Percentiles rank a stretch among this genome's conserved stretches.
These are phyloP conservation scores for Globisporangium recalcitrans DNA, from an alignment of 352 stramenopile genomes.

Conservation along the genomic window DNA sequence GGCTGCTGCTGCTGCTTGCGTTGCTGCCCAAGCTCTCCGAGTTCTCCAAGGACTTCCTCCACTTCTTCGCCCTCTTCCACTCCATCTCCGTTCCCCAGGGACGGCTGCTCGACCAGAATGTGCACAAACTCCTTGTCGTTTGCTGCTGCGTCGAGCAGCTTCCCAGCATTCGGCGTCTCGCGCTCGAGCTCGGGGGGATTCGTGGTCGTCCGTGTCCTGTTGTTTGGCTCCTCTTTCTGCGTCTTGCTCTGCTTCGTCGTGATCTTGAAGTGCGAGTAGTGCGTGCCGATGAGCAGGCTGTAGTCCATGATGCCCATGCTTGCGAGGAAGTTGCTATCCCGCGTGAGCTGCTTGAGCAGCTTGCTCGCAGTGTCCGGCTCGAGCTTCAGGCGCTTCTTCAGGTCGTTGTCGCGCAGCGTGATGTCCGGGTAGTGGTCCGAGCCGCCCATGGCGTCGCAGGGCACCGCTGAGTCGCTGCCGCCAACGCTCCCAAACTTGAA, in stretches of 20 bases:
- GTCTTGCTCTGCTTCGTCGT: constrained; percentile 23
- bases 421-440: constrained; percentile 82
- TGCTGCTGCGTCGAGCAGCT: neutral
- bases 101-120: constrained; percentile 17
- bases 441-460: constrained; percentile 49
- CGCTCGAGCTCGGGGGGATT: constrained; percentile 12
- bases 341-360: constrained; percentile 75
- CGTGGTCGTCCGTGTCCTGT: neutral
- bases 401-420: constrained; percentile 78
- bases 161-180: neutral
- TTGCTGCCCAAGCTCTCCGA: neutral
- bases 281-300: constrained; percentile 81
- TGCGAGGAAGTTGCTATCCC: constrained; percentile 80
- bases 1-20: constrained; percentile 6
- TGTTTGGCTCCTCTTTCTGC: neutral
- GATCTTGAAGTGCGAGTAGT: constrained; percentile 83
- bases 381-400: constrained; percentile 82
- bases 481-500: constrained; percentile 59
- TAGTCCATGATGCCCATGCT: constrained; percentile 91
- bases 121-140: constrained; percentile 36
- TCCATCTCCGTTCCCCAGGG: neutral
- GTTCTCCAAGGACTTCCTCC: constrained; percentile 3
- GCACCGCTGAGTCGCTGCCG: constrained; percentile 6
- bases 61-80: constrained; percentile 5
- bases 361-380: constrained; percentile 38